Evolutionary conservation across 2,329 filamentous ascomycete species (phyloP), one percentile per base, ranked within the genome.

Genomic region (Paraphaeosphaeria sporulosa): DNA sequence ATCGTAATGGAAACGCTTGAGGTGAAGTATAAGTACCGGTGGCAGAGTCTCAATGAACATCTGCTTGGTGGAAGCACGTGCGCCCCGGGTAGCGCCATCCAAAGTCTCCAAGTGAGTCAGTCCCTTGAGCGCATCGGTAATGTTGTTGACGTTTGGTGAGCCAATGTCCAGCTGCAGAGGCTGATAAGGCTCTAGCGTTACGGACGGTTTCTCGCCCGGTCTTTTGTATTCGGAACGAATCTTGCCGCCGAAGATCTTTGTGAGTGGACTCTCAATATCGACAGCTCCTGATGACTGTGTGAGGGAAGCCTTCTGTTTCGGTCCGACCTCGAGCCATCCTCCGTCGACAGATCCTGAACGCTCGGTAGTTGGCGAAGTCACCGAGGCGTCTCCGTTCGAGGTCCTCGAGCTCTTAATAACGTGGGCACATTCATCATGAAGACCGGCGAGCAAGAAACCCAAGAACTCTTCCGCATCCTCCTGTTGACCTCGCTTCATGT

Each of bases 391-490:
- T 43, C 64, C 61, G 48, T 69, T 71, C 10, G 71, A 72, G 10
- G 73, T 67, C 48, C 72, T 74, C 6, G 82, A 80, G 58, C 81
- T 81, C 64, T 87, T 86, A 81, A 96, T 91, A 49, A 94, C 89
- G 59, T 89, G 85, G 17, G 89, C 87, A 75, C 94, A 97, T 77
- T 99, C 95, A 65, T 98, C 94, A 70, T 97, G 94, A 36, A 99
- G 86, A 50, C 93, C 92, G 72, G 97, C 94, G 4, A 99, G 84
- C 36, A 99, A 83, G 76, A 98, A 96, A 0, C 94, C 94, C 25
- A 99, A 83, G 68, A 99, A 99, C 73, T 99, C 95, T 74, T 99
- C 93, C 1, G 95, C 95, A 80, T 99, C 95, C 82, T 99, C 94
- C 76, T 99, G 95, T 70, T 97, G 94, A 17, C 95, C 95, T 62